Evolutionary conservation across 345 rosid genomes (phyloP).

Genomic region (Syzygium jambos): DNA sequence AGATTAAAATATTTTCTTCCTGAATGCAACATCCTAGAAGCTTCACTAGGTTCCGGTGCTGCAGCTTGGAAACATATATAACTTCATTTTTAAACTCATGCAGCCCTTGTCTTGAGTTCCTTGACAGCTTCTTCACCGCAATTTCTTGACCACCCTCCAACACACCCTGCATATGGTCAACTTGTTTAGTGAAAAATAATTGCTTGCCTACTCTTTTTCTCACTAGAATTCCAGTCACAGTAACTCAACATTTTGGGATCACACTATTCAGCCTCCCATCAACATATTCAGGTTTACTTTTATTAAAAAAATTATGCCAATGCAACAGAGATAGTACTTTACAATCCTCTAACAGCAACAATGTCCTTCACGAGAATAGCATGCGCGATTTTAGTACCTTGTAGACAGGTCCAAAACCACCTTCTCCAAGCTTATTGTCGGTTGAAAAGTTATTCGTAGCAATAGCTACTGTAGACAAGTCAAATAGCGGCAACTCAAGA

Average conservation of each 20-base stretch:
- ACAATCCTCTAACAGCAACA: background rate
- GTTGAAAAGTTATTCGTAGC: conserved; percentile 4
- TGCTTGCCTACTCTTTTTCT: background rate
- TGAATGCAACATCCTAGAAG: conserved; percentile 29
- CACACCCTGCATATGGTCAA: background rate
- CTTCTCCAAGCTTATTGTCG: conserved; percentile 2
- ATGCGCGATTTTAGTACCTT: background rate
- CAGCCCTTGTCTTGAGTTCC: conserved; percentile 3
- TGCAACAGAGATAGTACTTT: background rate
- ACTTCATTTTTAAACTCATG: conserved; percentile 6
- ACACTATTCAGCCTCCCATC: background rate
- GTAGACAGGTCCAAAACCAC: conserved; percentile 9
- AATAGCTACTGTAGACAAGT: background rate
- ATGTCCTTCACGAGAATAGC: background rate
- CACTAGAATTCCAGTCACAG: background rate
- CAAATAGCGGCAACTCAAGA: background rate
- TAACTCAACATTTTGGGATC: background rate
- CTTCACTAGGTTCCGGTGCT: conserved; percentile 35
- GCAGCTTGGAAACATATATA: conserved; percentile 19
- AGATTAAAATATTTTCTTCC: conserved; percentile 26
- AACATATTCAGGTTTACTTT: background rate
- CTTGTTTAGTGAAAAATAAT: background rate
- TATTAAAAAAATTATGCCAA: background rate
- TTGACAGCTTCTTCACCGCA: conserved; percentile 8
- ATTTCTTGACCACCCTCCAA: conserved; percentile 13